phyloP scores from a whole-genome alignment of 441 rosid species.

The Aquilaria agallochum region DNA sequence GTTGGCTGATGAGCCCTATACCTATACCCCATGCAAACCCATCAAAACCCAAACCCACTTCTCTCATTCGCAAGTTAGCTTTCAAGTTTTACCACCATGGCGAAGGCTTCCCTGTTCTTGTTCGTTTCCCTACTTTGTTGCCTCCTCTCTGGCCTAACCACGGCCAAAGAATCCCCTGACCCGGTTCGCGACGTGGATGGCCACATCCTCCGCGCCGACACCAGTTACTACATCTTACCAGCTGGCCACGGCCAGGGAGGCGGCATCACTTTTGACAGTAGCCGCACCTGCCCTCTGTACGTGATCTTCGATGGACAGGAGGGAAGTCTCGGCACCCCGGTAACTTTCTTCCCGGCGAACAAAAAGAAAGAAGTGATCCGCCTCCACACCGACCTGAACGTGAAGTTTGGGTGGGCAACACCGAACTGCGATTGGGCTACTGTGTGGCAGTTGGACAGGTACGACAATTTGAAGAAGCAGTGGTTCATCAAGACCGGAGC shows the following conservation, averaged over 20 bases:
- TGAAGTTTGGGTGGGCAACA: conserved; percentile 33
- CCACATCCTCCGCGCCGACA: conserved; percentile 25
- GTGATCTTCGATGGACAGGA: conserved; percentile 40
- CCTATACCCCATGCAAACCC: too few species aligned
- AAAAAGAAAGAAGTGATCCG: conserved; percentile 21
- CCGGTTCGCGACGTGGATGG: conserved; percentile 32
- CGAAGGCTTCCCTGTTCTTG: too few species aligned
- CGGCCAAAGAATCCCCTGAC: conserved; percentile 4
- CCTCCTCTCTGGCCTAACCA: too few species aligned
- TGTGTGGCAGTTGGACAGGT: conserved; percentile 34
- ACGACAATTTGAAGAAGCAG: conserved; percentile 33
- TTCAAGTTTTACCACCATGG: too few species aligned
- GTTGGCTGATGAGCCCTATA: too few species aligned
- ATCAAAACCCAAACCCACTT: too few species aligned
- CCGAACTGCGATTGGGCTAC: conserved; percentile 34
- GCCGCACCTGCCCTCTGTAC: conserved; percentile 30
- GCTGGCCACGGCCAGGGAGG: conserved; percentile 53
- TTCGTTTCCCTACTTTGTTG: too few species aligned
- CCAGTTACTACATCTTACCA: conserved; percentile 44
- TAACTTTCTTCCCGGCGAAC: conserved; percentile 32
- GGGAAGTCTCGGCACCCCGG: conserved; percentile 36
- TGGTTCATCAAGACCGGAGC: conserved; percentile 45
- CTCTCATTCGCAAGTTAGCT: too few species aligned
- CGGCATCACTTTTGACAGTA: conserved; percentile 37
- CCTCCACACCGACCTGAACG: conserved; percentile 46